Percentiles rank a stretch among this genome's conserved stretches.
Evolutionary conservation across 306 rosid species (phyloP).

Genomic region (Aeschynomene evenia): DNA sequence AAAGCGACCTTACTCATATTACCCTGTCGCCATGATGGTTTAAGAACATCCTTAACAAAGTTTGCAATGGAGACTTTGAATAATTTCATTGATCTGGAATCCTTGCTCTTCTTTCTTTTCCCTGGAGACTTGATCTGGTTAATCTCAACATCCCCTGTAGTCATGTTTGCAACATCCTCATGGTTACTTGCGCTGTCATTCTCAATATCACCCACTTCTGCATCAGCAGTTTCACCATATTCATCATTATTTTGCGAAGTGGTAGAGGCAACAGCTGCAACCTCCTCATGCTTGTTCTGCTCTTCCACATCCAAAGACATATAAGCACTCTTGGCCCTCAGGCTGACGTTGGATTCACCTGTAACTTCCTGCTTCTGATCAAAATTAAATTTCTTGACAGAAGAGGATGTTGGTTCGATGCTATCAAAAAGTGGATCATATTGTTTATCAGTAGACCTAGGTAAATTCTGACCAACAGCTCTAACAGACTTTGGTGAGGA

Average conservation of each 20-base stretch:
- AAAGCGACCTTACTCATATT: conserved; percentile 99
- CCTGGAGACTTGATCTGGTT: conserved; percentile 73
- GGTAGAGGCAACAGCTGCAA: conserved; percentile 70
- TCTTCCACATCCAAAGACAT: conserved; percentile 62
- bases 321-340: conserved; percentile 52
- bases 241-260: conserved; percentile 75
- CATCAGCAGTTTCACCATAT: conserved; percentile 91
- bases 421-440: conserved; percentile 94
- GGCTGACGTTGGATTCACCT: conserved; percentile 53
- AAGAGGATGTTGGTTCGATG: conserved; percentile 68
- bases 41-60: conserved; percentile 89
- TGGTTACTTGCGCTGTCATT: conserved; percentile 66
- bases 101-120: conserved; percentile 74
- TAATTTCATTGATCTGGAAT: conserved; percentile 76
- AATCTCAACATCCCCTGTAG: conserved; percentile 61
- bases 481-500: conserved; percentile 56
- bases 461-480: conserved; percentile 50
- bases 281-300: conserved; percentile 49
- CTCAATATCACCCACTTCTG: conserved; percentile 79
- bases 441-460: conserved; percentile 60
- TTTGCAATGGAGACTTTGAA: conserved; percentile 88
- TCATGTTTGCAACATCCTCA: conserved; percentile 41
- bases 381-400: conserved; percentile 42
- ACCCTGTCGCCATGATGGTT: conserved; percentile 98
- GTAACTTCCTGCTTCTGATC: conserved; percentile 55